phyloP scores from a whole-genome alignment of 305 asterid species.

The Caryopteris hybrid region DNA sequence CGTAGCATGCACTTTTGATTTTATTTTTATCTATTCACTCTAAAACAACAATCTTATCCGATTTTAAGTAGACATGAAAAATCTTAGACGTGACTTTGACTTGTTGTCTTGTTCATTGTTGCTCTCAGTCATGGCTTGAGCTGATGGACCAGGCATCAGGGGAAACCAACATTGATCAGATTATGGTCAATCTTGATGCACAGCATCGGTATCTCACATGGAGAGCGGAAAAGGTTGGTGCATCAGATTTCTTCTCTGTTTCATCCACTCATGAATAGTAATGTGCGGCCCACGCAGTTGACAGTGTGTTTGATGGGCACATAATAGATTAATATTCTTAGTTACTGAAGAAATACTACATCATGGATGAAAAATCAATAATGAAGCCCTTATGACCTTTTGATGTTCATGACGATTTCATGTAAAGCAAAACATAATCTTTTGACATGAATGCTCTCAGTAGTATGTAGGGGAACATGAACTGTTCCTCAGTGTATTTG shows the following conservation, averaged over 20 bases:
- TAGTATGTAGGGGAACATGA: no score
- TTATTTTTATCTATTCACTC: neutral
- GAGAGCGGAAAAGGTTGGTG: slow-evolving; percentile 85
- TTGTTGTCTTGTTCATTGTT: slow-evolving; percentile 14
- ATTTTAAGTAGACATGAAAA: slow-evolving; percentile 1
- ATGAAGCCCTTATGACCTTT: neutral
- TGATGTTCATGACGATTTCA: neutral
- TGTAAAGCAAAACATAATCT: neutral
- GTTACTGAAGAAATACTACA: neutral
- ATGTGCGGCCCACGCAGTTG: no score
- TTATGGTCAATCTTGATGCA: slow-evolving; percentile 50
- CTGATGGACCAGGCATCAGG: slow-evolving; percentile 54
- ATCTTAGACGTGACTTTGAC: neutral
- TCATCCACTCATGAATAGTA: no score
- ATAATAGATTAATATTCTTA: slow-evolving; percentile 11
- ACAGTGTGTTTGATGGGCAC: slow-evolving; percentile 1
- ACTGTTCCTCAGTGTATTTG: no score
- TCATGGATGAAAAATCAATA: neutral
- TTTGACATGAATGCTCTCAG: no score
- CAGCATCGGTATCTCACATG: slow-evolving; percentile 80
- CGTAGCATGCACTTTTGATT: neutral
- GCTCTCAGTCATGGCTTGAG: slow-evolving; percentile 63
- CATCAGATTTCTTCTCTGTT: slow-evolving; percentile 1
- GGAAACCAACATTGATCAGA: slow-evolving; percentile 43
- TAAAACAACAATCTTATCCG: neutral